Evolutionary conservation across 805 yeast genomes (phyloP).

Genomic region (Lipomyces mesembrius): DNA sequence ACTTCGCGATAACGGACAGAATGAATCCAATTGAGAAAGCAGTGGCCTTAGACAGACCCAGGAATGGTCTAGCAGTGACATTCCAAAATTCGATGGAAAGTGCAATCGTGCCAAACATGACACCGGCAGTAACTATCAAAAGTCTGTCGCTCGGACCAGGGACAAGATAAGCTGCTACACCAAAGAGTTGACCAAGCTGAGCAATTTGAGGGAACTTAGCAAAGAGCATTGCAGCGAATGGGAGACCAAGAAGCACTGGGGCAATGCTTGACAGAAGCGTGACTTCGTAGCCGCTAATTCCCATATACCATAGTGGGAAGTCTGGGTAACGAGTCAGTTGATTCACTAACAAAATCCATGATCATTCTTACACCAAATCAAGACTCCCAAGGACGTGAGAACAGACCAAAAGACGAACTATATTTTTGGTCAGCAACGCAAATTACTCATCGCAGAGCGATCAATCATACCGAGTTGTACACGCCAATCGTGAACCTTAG

Average conservation of each 20-base stretch:
- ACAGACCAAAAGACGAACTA: constrained; percentile 86
- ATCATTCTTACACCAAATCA: constrained; percentile 70
- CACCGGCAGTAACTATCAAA: constrained; percentile 66
- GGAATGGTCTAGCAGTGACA: constrained; percentile 44
- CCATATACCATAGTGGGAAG: constrained; percentile 98
- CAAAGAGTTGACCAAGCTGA: constrained; percentile 60
- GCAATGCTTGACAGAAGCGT: constrained; percentile 61
- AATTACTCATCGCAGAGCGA: not conserved
- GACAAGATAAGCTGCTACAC: constrained; percentile 75
- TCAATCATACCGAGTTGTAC: constrained; percentile 50
- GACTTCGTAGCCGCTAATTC: constrained; percentile 85
- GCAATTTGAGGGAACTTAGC: constrained; percentile 57
- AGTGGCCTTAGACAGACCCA: constrained; percentile 53
- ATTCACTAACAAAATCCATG: not conserved
- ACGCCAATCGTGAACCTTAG: constrained; percentile 45
- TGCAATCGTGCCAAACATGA: constrained; percentile 63
- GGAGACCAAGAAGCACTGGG: constrained; percentile 60
- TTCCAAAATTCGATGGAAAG: constrained; percentile 49
- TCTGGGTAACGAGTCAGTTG: constrained; percentile 40
- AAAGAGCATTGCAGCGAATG: constrained; percentile 51
- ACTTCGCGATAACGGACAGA: constrained; percentile 73
- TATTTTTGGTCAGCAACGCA: not conserved
- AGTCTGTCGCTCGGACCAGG: constrained; percentile 73
- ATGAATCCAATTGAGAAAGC: constrained; percentile 74
- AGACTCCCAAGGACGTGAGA: constrained; percentile 75